Conservation (phyloP, 1,139 yeast genomes). For the Yamadazyma siamensis region DNA sequence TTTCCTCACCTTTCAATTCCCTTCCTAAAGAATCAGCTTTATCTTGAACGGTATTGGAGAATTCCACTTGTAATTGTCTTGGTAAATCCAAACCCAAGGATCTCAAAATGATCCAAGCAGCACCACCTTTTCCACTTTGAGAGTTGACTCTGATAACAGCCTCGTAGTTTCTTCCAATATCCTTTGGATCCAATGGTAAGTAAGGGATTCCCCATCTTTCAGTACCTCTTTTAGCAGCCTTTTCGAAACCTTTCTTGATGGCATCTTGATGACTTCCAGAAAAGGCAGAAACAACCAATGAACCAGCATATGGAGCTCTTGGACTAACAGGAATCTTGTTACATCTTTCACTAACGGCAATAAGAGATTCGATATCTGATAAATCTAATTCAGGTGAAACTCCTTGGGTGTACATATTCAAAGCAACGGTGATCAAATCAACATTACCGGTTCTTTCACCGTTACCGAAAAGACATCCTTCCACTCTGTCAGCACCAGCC, state of each 20-base stretch:
- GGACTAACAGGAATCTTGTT: slow-evolving; percentile 92
- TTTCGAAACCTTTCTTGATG: slow-evolving; percentile 85
- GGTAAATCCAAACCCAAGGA: slow-evolving; percentile 90
- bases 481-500: slow-evolving; percentile 98
- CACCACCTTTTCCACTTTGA: slow-evolving; percentile 98
- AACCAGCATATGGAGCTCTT: slow-evolving; percentile 97
- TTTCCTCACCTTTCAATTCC: slow-evolving; percentile 77
- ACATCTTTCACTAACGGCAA: slow-evolving; percentile 87
- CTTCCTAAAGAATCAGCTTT: slow-evolving; percentile 82
- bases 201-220: slow-evolving; percentile 83
- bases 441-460: slow-evolving; percentile 99
- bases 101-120: slow-evolving; percentile 93
- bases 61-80: slow-evolving; percentile 85
- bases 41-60: slow-evolving; percentile 77
- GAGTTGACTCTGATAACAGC: slow-evolving; percentile 97
- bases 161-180: slow-evolving; percentile 94
- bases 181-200: slow-evolving; percentile 93
- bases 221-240: slow-evolving; percentile 19
- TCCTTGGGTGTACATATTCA: slow-evolving; percentile 94
- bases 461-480: slow-evolving; percentile 95
- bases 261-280: slow-evolving; percentile 98
- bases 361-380: slow-evolving; percentile 75
- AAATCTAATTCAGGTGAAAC: slow-evolving; percentile 83
- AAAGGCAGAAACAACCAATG: slow-evolving; percentile 93
- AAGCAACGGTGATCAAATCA: slow-evolving; percentile 87